Percentiles rank a stretch among this genome's conserved stretches.
Conservation (phyloP, 257 asterid species). For the Solanum paucissectum region DNA sequence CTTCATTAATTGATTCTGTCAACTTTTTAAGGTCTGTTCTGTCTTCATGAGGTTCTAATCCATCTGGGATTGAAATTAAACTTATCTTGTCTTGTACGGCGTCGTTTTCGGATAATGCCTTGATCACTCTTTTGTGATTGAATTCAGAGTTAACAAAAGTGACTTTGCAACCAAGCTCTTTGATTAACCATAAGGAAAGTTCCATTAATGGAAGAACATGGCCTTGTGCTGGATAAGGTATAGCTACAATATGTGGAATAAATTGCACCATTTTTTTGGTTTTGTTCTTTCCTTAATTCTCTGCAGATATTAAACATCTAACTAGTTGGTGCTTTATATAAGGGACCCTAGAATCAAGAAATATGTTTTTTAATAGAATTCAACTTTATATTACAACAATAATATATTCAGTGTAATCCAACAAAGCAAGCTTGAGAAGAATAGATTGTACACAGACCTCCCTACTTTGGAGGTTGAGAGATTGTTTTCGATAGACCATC, state of each 20-base stretch:
- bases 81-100: constrained; percentile 9
- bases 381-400: not conserved
- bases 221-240: constrained; percentile 78
- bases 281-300: not conserved
- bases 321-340: not conserved
- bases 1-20: constrained; percentile 5
- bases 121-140: constrained; percentile 33
- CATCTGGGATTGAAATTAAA: constrained; percentile 53
- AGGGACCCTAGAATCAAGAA: not conserved
- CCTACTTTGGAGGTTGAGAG: no score
- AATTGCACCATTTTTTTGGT: constrained; percentile 15
- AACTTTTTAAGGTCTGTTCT: constrained; percentile 32
- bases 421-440: no score
- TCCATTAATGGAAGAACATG: constrained; percentile 67
- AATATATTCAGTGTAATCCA: no score
- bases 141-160: constrained; percentile 48
- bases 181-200: constrained; percentile 29
- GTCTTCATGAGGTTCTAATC: constrained; percentile 46
- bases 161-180: constrained; percentile 26
- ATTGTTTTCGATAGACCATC: no score
- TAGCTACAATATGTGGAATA: constrained; percentile 35
- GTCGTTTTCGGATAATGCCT: constrained; percentile 14
- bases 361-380: not conserved
- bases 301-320: not conserved
- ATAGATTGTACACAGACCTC: no score